Evolutionary conservation across 352 stramenopile species (phyloP), one percentile per base, ranked within the genome.

Genomic region (Aphanomyces euteiches): DNA sequence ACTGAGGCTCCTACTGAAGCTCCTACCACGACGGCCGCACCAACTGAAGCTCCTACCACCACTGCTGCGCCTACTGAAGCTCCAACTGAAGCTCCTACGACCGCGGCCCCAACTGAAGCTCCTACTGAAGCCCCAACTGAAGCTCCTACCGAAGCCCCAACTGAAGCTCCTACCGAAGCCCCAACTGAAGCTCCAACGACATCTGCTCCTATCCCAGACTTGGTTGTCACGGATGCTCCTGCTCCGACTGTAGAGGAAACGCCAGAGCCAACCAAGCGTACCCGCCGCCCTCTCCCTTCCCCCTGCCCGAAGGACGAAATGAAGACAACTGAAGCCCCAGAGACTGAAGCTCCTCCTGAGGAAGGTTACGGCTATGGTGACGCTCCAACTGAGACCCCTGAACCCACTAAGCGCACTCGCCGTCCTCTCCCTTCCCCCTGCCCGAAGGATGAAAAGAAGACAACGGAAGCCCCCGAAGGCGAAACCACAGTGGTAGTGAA

Each of bases 401-500:
- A 58, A 10, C 8, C 50, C 1, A 10, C 50, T 34, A 28, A 28
- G 28, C 50, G 8, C 50, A 34, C 50, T 15, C 45, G 45, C 50
- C 50, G 50, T 34, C 50, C 50, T n/a, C 50, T 58, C 8, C 50
- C 50, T 10, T 58, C 50, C 8, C 50, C 50, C 8, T 58, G 50
- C n/a, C n/a, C 28, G n/a, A 58, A 58, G n/a, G 37, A 58, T 2
- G 50, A 58, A 58, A 58, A 38, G 50, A 34, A n/a, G 8, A 53
- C 50, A 58, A 58, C 50, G 1, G n/a, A 15, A 53, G 45, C 13
- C n/a, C 45, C 13, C 45, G 13, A 15, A n/a, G 45, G 50, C 8
- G 50, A 58, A 19, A 58, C 8, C 2, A 58, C n/a, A 2, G 50
- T 58, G 50, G 37, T 34, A n/a, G 37, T 21, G 8, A 58, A n/a